These are phyloP conservation scores for Leishmania amazonensis DNA, from an alignment of 208 protist species.

Conservation along the genomic window DNA sequence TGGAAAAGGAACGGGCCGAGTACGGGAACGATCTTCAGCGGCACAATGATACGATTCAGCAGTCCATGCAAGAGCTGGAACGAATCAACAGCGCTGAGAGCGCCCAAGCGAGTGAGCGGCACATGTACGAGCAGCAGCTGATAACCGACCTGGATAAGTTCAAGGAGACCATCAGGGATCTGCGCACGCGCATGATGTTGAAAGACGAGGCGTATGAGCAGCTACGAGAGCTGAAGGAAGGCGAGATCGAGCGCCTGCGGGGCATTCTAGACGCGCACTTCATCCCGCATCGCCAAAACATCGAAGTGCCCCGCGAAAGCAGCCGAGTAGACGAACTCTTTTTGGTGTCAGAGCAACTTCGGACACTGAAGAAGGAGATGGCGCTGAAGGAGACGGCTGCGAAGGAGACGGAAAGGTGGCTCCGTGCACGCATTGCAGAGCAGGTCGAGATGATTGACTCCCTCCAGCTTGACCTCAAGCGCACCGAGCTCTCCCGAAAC, in stretches of 20 bases:
- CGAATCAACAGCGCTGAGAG: constrained; percentile 19
- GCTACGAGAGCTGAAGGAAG: constrained; percentile 37
- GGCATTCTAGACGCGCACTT: constrained; percentile 78
- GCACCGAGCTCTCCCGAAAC: constrained; percentile 34
- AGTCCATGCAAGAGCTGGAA: constrained; percentile 42
- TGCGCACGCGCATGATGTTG: constrained; percentile 25
- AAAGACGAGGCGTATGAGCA: constrained; percentile 37
- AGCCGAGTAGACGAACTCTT: constrained; percentile 37
- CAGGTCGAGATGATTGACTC: constrained; percentile 76
- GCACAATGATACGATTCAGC: constrained; percentile 30
- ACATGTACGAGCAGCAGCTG: constrained; percentile 43
- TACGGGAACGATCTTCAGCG: constrained; percentile 43
- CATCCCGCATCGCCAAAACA: constrained; percentile 71
- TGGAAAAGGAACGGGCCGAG: constrained; percentile 49
- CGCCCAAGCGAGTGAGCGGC: constrained; percentile 13
- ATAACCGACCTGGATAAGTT: constrained; percentile 53
- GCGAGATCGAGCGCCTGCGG: constrained; percentile 64
- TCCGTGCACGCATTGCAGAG: constrained; percentile 73
- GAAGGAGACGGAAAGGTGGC: constrained; percentile 66
- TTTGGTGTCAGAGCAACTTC: constrained; percentile 49
- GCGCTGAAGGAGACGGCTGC: constrained; percentile 45
- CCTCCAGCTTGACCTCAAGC: constrained; percentile 61
- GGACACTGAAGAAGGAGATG: constrained; percentile 44
- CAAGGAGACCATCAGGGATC: constrained; percentile 30
- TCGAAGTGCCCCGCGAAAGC: constrained; percentile 35